phyloP scores from a whole-genome alignment of 352 stramenopile species.

The Globisporangium orthogonon region DNA sequence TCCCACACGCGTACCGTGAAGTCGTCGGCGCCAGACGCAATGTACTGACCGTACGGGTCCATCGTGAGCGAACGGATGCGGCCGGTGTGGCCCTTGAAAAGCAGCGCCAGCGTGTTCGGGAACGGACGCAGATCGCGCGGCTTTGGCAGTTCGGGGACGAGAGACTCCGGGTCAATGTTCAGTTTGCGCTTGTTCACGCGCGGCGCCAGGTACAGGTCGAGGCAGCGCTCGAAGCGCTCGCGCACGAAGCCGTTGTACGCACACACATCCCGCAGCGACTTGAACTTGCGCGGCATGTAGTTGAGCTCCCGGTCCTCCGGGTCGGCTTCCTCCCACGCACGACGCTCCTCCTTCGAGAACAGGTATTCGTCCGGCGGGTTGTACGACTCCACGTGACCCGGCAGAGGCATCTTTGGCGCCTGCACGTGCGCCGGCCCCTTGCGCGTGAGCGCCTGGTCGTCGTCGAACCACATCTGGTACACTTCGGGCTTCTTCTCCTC shows the following conservation, averaged over 20 bases:
- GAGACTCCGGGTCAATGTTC: conserved; percentile 97
- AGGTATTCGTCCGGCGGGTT: conserved; percentile 99
- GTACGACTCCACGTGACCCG: conserved; percentile 98
- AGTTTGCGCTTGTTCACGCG: conserved; percentile 94
- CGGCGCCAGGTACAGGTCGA: conserved; percentile 99
- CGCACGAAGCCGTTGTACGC: conserved; percentile 96
- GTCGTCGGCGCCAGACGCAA: conserved; percentile 95
- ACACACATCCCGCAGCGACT: conserved; percentile 94
- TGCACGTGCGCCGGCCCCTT: conserved; percentile 96
- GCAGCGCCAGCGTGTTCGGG: conserved; percentile 91
- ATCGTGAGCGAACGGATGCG: conserved; percentile 92
- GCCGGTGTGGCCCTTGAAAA: conserved; percentile 85
- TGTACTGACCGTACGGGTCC: conserved; percentile 95
- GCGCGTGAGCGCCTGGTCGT: conserved; percentile 81
- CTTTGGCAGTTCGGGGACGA: conserved; percentile 95
- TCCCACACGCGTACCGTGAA: conserved; percentile 96
- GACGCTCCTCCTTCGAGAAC: conserved; percentile 94
- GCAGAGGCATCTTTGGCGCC: conserved; percentile 96
- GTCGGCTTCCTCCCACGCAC: conserved; percentile 94
- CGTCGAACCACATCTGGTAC: conserved; percentile 92
- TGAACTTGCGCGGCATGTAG: conserved; percentile 97
- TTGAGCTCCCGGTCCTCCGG: conserved; percentile 95
- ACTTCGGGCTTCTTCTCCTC: conserved; percentile 88
- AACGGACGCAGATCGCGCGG: conserved; percentile 97
- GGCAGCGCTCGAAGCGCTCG: conserved; percentile 99